These are phyloP conservation scores for Diplogelasinospora grovesii DNA, from an alignment of 495 filamentous ascomycete species.

Conservation along the genomic window DNA sequence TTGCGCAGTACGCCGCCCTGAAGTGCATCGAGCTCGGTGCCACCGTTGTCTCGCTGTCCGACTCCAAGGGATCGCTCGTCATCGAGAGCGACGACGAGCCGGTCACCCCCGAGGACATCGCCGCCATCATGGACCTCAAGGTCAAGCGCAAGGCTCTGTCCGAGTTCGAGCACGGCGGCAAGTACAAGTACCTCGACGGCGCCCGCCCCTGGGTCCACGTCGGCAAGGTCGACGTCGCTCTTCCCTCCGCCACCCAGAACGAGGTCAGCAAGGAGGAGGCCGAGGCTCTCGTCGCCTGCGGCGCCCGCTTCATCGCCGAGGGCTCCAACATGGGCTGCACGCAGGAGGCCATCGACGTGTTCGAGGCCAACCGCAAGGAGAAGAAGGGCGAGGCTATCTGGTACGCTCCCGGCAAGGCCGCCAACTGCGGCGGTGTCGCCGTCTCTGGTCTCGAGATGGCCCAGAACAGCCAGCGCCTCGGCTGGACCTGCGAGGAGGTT, in stretches of 20 bases:
- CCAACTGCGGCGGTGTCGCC: constrained; percentile 96
- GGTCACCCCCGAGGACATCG: constrained; percentile 73
- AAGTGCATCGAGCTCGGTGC: constrained; percentile 96
- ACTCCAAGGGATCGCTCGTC: constrained; percentile 80
- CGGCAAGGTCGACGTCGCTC: constrained; percentile 80
- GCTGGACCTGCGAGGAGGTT: constrained; percentile 84
- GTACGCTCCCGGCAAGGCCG: constrained; percentile 95
- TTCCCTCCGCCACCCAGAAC: constrained; percentile 95
- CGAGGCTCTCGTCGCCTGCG: constrained; percentile 65
- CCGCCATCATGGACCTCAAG: constrained; percentile 75
- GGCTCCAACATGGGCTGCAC: constrained; percentile 99
- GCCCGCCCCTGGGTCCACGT: constrained; percentile 88
- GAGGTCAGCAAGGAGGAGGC: constrained; percentile 90
- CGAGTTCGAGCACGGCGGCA: constrained; percentile 45
- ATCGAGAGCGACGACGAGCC: constrained; percentile 53
- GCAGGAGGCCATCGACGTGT: constrained; percentile 88
- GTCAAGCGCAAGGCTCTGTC: constrained; percentile 77
- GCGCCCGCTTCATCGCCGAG: constrained; percentile 85
- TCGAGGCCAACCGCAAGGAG: constrained; percentile 72
- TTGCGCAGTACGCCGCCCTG: constrained; percentile 94
- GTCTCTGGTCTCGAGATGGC: constrained; percentile 99
- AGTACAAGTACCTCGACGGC: constrained; percentile 83
- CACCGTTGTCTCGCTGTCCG: constrained; percentile 87
- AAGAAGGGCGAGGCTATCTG: constrained; percentile 70
- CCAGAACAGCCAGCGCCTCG: constrained; percentile 82